These are phyloP conservation scores for Fraxinus paxiana DNA, from an alignment of 305 asterid genomes.

Conservation along the genomic window DNA sequence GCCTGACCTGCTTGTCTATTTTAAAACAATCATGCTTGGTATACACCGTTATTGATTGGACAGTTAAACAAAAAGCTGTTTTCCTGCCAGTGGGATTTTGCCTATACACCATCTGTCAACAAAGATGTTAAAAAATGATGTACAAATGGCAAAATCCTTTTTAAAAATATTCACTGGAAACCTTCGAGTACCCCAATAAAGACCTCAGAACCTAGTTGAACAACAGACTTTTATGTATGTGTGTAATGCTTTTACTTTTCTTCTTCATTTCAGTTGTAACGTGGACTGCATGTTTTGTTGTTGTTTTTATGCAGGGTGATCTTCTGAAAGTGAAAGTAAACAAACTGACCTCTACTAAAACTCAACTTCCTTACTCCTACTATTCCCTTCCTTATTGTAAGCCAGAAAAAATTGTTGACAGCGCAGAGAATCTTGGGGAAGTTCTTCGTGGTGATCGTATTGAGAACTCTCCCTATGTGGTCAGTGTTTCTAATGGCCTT, in stretches of 20 bases:
- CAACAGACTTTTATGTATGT: background rate
- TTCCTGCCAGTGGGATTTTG: background rate
- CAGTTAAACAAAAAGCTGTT: background rate
- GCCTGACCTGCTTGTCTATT: background rate
- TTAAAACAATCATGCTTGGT: background rate
- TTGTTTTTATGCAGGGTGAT: conserved; percentile 1
- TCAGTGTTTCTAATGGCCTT: background rate
- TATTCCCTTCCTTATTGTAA: conserved; percentile 7
- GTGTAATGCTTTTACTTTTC: background rate
- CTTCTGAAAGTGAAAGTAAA: conserved; percentile 7
- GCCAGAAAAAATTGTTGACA: conserved; percentile 9
- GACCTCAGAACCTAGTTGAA: background rate
- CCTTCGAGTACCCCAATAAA: background rate
- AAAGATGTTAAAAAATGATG: background rate
- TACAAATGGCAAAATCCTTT: background rate
- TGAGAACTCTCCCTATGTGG: conserved; percentile 8
- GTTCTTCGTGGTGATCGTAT: conserved; percentile 8
- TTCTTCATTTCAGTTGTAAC: background rate
- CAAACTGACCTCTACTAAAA: conserved; percentile 3
- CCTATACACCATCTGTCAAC: background rate
- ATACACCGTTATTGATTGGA: background rate
- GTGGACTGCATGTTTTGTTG: background rate
- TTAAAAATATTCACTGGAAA: background rate
- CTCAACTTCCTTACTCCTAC: conserved; percentile 13
- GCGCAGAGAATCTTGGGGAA: conserved; percentile 8